These are phyloP conservation scores for Coemansia sp. DNA, from an alignment of 192 early-diverging fungal genomes.

Conservation along the genomic window DNA sequence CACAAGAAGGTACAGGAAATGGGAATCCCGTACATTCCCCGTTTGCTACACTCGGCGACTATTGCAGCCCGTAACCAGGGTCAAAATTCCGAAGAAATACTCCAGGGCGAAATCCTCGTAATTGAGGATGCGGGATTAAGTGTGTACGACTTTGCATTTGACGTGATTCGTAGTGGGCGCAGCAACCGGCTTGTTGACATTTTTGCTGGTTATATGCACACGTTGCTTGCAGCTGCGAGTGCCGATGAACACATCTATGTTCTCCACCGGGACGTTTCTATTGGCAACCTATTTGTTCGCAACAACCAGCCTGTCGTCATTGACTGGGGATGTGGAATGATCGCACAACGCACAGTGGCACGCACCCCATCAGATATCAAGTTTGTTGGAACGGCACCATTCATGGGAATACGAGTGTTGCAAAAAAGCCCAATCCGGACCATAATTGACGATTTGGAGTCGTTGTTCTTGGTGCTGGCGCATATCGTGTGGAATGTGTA, in stretches of 20 bases:
- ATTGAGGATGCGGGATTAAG: no score
- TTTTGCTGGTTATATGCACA: slow-evolving; percentile 15
- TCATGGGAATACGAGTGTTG: slow-evolving; percentile 1
- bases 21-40: background rate
- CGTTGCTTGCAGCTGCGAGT: slow-evolving; percentile 4
- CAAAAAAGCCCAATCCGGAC: background rate
- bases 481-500: background rate
- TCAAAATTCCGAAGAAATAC: background rate
- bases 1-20: background rate
- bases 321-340: slow-evolving; percentile 6
- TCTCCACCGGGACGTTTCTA: slow-evolving; percentile 13
- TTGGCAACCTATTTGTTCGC: slow-evolving; percentile 7
- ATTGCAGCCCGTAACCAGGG: background rate
- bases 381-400: slow-evolving; percentile 7
- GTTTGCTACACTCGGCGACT: background rate
- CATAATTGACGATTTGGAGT: slow-evolving; percentile 8
- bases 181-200: no score
- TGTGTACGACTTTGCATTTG: no score
- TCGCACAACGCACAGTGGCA: background rate
- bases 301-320: background rate
- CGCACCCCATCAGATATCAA: background rate
- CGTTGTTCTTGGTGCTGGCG: background rate
- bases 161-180: no score
- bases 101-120: no score
- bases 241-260: background rate